Conservation (phyloP, 164 flowering plant species). For the Vitis cinerea region DNA sequence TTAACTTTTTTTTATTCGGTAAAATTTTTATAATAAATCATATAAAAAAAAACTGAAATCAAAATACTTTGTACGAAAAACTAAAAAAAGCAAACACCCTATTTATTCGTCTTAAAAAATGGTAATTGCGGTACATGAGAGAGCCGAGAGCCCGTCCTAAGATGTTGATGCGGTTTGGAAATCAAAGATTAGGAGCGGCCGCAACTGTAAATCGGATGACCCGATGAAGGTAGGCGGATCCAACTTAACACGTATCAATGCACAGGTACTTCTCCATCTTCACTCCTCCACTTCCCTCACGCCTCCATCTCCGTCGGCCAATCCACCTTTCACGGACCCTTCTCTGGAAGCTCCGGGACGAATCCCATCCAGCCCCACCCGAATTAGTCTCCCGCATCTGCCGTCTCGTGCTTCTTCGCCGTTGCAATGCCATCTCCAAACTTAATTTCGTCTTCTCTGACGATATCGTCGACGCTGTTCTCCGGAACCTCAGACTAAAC, state of each 20-base stretch:
- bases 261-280: slow-evolving; percentile 6
- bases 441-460: slow-evolving; percentile 64
- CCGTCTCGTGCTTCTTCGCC: slow-evolving; percentile 57
- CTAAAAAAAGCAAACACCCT: too few species aligned
- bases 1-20: too few species aligned
- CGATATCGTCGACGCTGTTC: slow-evolving; percentile 53
- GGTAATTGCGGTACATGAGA: too few species aligned
- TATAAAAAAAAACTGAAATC: too few species aligned
- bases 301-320: slow-evolving; percentile 11
- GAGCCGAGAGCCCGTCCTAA: too few species aligned
- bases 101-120: too few species aligned
- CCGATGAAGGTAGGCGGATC: not conserved
- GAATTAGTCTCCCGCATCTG: slow-evolving; percentile 56
- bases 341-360: slow-evolving; percentile 50
- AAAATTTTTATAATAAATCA: too few species aligned
- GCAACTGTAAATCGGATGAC: too few species aligned
- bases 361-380: slow-evolving; percentile 36
- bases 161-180: too few species aligned
- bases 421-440: slow-evolving; percentile 34
- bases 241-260: not conserved
- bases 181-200: too few species aligned
- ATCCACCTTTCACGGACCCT: slow-evolving; percentile 37
- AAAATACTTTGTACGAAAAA: too few species aligned
- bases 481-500: slow-evolving; percentile 48
- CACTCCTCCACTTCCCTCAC: slow-evolving; percentile 1